A percentile compares a stretch with the other conserved stretches of the same genome.
These are phyloP conservation scores for Aspergillus olivimuriae DNA, from an alignment of 495 filamentous ascomycete species.

Conservation along the genomic window DNA sequence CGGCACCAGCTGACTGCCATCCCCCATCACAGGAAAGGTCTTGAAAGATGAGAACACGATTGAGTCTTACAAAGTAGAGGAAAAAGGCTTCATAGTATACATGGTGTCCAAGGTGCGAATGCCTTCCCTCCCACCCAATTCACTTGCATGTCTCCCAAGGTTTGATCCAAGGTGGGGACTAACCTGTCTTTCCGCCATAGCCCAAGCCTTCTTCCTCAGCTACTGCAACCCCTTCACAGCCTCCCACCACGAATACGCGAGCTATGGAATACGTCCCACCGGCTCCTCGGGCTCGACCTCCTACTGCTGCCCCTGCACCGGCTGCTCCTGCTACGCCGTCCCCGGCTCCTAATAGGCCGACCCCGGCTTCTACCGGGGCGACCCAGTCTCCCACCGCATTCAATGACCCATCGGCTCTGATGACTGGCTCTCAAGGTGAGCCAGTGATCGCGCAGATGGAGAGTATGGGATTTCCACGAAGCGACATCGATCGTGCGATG, in stretches of 20 bases:
- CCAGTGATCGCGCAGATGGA: conserved; percentile 94
- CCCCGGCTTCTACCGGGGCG: conserved; percentile 60
- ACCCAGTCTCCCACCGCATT: conserved; percentile 44
- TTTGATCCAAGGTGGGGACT: too few relatives aligned
- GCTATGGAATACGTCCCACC: conserved; percentile 42
- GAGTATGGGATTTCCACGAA: conserved; percentile 85
- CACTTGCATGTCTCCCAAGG: conserved; percentile 1
- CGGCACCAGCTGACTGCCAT: conserved; percentile 3
- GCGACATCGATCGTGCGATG: conserved; percentile 87
- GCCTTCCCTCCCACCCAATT: background rate
- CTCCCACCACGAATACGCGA: conserved; percentile 53
- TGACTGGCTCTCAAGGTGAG: conserved; percentile 76
- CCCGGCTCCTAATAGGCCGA: conserved; percentile 65
- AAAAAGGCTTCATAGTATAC: conserved; percentile 98
- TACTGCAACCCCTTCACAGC: conserved; percentile 46
- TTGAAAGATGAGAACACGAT: conserved; percentile 94
- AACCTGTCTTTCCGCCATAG: too few relatives aligned
- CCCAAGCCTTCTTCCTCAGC: conserved; percentile 67
- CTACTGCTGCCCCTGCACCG: conserved; percentile 56
- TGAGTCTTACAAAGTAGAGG: conserved; percentile 93
- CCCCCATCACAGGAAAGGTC: conserved; percentile 70
- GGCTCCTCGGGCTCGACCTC: conserved; percentile 58
- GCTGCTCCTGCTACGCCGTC: conserved; percentile 57
- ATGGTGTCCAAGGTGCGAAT: conserved; percentile 81
- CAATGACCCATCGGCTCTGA: conserved; percentile 71